Evolutionary conservation across 139 green algal genomes (phyloP).

Genomic region (Volvox africanus): DNA sequence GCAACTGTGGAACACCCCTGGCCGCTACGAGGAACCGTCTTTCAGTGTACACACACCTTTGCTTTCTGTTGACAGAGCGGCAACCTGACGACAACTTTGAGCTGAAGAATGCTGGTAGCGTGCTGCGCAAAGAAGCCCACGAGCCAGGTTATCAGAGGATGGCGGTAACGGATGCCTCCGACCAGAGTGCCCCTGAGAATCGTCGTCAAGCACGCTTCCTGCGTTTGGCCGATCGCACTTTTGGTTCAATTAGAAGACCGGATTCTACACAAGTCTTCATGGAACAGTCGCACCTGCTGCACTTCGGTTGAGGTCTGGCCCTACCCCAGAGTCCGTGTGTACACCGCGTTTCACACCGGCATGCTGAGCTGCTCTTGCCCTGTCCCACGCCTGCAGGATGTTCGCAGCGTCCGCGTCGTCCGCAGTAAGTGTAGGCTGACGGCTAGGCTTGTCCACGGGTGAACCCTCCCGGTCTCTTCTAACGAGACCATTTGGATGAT

Average conservation of each 20-base stretch:
- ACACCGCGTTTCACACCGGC: background rate
- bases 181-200: background rate
- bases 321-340: background rate
- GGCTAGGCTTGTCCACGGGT: background rate
- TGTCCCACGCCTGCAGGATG: conserved; percentile 41
- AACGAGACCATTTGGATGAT: background rate
- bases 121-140: background rate
- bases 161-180: background rate
- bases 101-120: background rate
- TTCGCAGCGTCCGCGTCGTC: conserved; percentile 27
- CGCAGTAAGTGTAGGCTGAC: background rate
- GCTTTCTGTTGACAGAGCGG: background rate
- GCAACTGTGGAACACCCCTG: too few species aligned
- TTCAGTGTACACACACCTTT: background rate
- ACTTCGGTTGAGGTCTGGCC: background rate
- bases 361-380: conserved; percentile 25
- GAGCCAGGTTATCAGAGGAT: background rate
- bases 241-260: background rate
- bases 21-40: too few species aligned
- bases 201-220: background rate
- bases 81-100: background rate
- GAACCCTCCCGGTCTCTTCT: background rate
- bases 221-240: background rate
- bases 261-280: background rate
- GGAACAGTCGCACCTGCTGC: conserved; percentile 5